These are phyloP conservation scores for Termitomyces sp. DNA, from an alignment of 768 basidiomycete genomes.

Conservation along the genomic window DNA sequence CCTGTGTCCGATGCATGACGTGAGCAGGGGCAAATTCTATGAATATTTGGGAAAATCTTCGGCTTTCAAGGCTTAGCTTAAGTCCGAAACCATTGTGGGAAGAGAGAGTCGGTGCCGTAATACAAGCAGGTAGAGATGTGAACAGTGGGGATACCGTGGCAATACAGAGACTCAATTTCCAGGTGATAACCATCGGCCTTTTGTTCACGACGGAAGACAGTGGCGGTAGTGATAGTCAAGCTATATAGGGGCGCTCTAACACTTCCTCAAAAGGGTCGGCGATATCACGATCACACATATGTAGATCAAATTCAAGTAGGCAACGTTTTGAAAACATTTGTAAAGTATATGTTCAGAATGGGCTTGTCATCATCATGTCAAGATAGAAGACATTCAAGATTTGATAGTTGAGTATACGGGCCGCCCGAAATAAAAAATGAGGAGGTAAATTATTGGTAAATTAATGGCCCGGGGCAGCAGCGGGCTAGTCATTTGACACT, in stretches of 20 bases:
- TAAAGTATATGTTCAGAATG: too few relatives aligned
- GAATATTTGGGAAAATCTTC: slow-evolving; percentile 2
- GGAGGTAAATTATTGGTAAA: too few relatives aligned
- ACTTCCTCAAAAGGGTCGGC: neutral
- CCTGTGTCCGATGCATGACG: slow-evolving; percentile 6
- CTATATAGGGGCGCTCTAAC: neutral
- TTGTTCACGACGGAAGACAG: neutral
- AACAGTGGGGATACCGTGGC: neutral
- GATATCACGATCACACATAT: neutral
- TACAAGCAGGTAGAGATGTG: neutral
- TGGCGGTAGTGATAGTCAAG: neutral
- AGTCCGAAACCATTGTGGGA: neutral
- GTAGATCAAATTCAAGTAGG: too few relatives aligned
- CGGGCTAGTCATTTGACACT: too few relatives aligned
- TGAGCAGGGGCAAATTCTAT: slow-evolving; percentile 5
- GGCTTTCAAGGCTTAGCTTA: neutral
- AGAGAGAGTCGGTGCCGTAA: neutral
- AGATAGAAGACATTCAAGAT: too few relatives aligned
- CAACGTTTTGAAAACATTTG: too few relatives aligned
- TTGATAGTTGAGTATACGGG: too few relatives aligned
- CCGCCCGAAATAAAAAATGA: too few relatives aligned
- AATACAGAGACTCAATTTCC: neutral
- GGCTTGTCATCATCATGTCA: too few relatives aligned
- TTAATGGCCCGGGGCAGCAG: too few relatives aligned
- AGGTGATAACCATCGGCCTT: neutral